phyloP scores from a whole-genome alignment of 2,329 filamentous ascomycete species.

The Metarhizium sp. region DNA sequence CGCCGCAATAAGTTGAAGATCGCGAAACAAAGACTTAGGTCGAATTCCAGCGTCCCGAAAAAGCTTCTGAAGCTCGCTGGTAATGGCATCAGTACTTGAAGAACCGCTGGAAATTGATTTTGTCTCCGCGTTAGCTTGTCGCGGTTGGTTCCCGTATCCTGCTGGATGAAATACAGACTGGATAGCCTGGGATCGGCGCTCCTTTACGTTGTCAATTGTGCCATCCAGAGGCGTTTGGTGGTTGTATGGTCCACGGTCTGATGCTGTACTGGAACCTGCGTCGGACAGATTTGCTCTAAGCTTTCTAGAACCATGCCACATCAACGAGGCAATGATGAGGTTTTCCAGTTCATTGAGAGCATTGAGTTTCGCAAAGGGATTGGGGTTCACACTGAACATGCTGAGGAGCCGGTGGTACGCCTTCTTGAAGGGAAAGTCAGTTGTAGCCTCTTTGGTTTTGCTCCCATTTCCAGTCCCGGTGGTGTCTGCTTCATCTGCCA shows the following conservation, averaged over 20 bases:
- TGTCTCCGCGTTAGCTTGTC: constrained; percentile 36
- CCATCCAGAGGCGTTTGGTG: constrained; percentile 49
- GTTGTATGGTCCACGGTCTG: constrained; percentile 22
- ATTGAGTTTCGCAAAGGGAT: constrained; percentile 77
- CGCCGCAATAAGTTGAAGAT: constrained; percentile 64
- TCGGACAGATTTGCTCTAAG: constrained; percentile 27
- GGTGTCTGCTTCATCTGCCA: constrained; percentile 29
- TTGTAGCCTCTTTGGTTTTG: constrained; percentile 14
- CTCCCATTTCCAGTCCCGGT: constrained; percentile 9
- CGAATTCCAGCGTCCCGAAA: constrained; percentile 60
- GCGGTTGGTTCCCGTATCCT: constrained; percentile 22
- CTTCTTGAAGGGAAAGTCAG: constrained; percentile 69
- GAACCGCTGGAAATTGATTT: constrained; percentile 39
- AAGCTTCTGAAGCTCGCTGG: constrained; percentile 55
- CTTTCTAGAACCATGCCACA: constrained; percentile 23
- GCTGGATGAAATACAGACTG: constrained; percentile 19
- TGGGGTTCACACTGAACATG: constrained; percentile 83
- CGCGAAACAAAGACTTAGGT: constrained; percentile 74
- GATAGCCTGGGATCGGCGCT: constrained; percentile 49
- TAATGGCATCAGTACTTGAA: constrained; percentile 54
- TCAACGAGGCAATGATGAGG: constrained; percentile 66
- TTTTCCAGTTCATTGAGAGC: constrained; percentile 75
- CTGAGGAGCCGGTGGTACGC: constrained; percentile 72
- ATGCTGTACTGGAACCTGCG: constrained; percentile 22
- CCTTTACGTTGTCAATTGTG: constrained; percentile 60